These are phyloP conservation scores for maize (Zea mays) DNA, from an alignment of 176 grass and related monocot genomes.

Conservation along the genomic window Zm-B73-REFERENCE-NAM-5.0 NC_050100.1:80080501-80081000, in stretches of 20 bases:
- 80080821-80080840: constrained; percentile 4
- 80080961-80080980: neutral
- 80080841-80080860: neutral
- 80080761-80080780: constrained; percentile 97
- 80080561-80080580: neutral
- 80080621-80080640: constrained; percentile 86
- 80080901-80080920: neutral
- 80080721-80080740: constrained; percentile 96
- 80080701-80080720: constrained; percentile 65
- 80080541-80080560: neutral
- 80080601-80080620: constrained; percentile 60
- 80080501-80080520: neutral
- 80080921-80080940: neutral
- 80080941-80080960: neutral
- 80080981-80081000: neutral
- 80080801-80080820: neutral
- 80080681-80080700: constrained; percentile 68
- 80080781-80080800: constrained; percentile 46
- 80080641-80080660: constrained; percentile 76
- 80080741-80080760: constrained; percentile 97
- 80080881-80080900: neutral
- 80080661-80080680: constrained; percentile 71
- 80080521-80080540: neutral
- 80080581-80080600: constrained; percentile 15
- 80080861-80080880: neutral